Evolutionary conservation across 352 stramenopile species (phyloP).

Genomic region (Phytophthora idaei): DNA sequence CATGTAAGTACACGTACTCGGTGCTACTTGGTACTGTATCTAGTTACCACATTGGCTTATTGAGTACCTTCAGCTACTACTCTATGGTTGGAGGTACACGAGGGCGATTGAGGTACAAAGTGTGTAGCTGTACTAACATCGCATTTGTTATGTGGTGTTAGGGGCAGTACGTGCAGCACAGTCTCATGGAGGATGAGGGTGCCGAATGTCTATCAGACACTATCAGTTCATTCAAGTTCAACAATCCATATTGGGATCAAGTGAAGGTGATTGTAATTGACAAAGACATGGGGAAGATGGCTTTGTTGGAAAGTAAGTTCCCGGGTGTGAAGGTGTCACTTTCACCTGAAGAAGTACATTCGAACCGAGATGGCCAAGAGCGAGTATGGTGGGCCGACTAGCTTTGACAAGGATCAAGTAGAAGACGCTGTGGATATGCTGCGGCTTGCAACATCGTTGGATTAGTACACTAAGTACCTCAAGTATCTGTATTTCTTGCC

Average conservation of each 20-base stretch:
- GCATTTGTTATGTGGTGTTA: neutral
- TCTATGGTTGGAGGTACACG: neutral
- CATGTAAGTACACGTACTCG: neutral
- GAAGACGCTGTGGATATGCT: neutral
- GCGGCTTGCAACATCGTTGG: no score
- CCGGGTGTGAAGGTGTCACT: neutral
- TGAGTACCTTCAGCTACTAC: neutral
- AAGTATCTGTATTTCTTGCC: no score
- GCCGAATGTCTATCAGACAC: neutral
- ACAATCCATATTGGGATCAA: neutral
- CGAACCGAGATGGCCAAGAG: neutral
- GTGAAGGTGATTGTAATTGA: neutral
- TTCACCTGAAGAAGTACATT: conserved; percentile 12
- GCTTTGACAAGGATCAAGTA: conserved; percentile 1
- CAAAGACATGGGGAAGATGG: neutral
- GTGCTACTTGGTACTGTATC: neutral
- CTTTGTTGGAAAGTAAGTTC: neutral
- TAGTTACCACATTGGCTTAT: neutral
- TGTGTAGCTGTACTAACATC: neutral
- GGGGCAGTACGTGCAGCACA: conserved; percentile 2
- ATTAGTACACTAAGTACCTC: no score
- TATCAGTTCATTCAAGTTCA: neutral
- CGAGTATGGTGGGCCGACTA: neutral
- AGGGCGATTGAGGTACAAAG: neutral
- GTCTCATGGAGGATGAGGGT: conserved; percentile 5